phyloP scores from a whole-genome alignment of 2,329 filamentous ascomycete species.

The Onygenales sp. region DNA sequence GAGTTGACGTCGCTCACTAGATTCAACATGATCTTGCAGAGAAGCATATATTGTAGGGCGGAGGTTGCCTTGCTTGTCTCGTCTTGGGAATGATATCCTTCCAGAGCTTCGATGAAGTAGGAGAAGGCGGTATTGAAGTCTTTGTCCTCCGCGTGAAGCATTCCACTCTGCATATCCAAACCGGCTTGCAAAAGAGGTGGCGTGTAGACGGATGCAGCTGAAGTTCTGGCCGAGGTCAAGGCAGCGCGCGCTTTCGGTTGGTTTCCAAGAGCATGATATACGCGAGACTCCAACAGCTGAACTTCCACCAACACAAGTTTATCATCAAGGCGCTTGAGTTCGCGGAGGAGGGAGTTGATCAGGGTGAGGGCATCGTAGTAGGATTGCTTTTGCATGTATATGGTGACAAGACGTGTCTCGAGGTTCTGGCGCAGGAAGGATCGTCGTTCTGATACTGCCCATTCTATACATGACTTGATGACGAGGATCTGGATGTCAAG shows the following conservation, averaged over 20 bases:
- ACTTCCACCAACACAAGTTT: conserved; percentile 97
- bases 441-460: conserved; percentile 88
- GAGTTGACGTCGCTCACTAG: conserved; percentile 90
- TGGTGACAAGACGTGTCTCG: conserved; percentile 83
- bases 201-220: conserved; percentile 93
- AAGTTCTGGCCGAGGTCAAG: conserved; percentile 86
- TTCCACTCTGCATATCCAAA: conserved; percentile 97
- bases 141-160: conserved; percentile 96
- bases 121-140: conserved; percentile 99
- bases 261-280: conserved; percentile 96
- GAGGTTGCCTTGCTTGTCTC: conserved; percentile 85
- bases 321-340: conserved; percentile 96
- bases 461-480: conserved; percentile 99
- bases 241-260: conserved; percentile 92
- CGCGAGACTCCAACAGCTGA: conserved; percentile 89
- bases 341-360: conserved; percentile 90
- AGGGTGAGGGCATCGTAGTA: conserved; percentile 96
- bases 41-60: conserved; percentile 96
- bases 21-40: conserved; percentile 99
- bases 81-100: conserved; percentile 91
- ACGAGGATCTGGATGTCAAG: conserved; percentile 89
- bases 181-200: conserved; percentile 90
- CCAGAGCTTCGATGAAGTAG: conserved; percentile 98
- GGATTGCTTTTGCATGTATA: conserved; percentile 95
- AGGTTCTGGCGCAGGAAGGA: conserved; percentile 97